phyloP scores from a whole-genome alignment of 345 rosid species.

The Citrus cavaleriei region DNA sequence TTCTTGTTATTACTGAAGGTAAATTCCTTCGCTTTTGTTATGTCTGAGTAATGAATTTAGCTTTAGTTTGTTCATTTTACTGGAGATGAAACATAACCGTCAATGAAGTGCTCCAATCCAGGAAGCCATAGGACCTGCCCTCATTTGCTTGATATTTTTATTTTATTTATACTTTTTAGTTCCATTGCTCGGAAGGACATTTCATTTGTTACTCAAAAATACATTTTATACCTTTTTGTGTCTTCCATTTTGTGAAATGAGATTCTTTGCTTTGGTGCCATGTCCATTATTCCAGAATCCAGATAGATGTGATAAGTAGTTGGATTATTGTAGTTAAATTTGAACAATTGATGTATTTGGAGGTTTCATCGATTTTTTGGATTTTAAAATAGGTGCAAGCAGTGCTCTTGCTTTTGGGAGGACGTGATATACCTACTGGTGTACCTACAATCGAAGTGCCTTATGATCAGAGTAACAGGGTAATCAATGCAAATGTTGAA shows the following conservation, averaged over 20 bases:
- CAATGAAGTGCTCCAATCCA: not conserved
- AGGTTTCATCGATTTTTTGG: constrained; percentile 8
- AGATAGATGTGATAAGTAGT: not conserved
- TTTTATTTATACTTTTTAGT: not conserved
- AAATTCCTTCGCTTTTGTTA: not conserved
- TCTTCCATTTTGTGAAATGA: not conserved
- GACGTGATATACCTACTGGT: constrained; percentile 47
- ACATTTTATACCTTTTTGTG: not conserved
- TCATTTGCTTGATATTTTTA: not conserved
- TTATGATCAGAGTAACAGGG: constrained; percentile 43
- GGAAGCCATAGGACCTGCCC: not conserved
- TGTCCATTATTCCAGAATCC: not conserved
- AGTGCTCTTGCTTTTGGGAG: constrained; percentile 70
- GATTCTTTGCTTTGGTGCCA: not conserved
- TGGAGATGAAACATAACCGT: not conserved
- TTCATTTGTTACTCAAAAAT: not conserved
- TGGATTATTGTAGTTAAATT: not conserved
- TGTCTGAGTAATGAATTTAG: not conserved
- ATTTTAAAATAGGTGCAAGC: constrained; percentile 54
- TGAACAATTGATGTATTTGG: not conserved
- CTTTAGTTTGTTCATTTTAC: not conserved
- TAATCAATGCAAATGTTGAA: constrained; percentile 19
- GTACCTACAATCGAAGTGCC: constrained; percentile 49
- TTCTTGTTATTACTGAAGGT: not conserved
- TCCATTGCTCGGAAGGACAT: not conserved